Base-by-base conservation (phyloP, 2,329 filamentous ascomycete genomes). In the Claviceps purpurea region DNA sequence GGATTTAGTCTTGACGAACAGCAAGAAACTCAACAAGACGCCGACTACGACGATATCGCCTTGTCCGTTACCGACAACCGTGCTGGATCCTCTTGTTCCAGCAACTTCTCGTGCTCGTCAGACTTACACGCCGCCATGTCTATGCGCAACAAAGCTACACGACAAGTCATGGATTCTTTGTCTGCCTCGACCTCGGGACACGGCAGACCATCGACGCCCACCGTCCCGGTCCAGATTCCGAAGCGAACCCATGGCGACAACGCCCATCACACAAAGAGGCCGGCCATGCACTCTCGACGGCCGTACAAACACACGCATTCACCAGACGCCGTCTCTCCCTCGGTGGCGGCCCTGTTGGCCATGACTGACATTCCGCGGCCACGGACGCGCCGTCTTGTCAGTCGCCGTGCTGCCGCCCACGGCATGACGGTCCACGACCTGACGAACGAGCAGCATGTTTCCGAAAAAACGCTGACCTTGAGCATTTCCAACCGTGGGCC, bases 291-390 rank as follows among this genome's bases (percentile, higher is more conserved):
- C 49, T 67, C 67, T 44, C 64, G 64, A 41, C 58, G 59, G 46
- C 59, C 65, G 42, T 63, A 65, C 8, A 68, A 65, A 54, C 70
- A 75, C 51, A 64, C 69, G 2, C 74, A 76, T 60, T 73, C 74
- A 1, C 72, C 77, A 5, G 76, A 80, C 53, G 68, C 72, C 16
- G 70, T 84, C 22, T 75, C 80, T 5, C 73, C 79, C 0, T 81
- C 79, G 0, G 73, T 84, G 30, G 78, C 78, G 5, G 78, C 78
- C 13, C 68, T 84, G 30, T 68, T 84, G 38, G 81, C 81, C 37
- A 70, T 81, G 50, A 84, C 81, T 34, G 75, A 73, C 55, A 84
- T 84, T 49, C 81, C 78, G 2, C 70, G 57, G 64, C 74, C 49
- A 39, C 60, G 62, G 26, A 62, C 60, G 37, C 60, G 60, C 22